Percentiles rank a stretch among this genome's conserved stretches.
Conservation (phyloP, 2,329 filamentous ascomycete species). For the Clarireedia sp. region DNA sequence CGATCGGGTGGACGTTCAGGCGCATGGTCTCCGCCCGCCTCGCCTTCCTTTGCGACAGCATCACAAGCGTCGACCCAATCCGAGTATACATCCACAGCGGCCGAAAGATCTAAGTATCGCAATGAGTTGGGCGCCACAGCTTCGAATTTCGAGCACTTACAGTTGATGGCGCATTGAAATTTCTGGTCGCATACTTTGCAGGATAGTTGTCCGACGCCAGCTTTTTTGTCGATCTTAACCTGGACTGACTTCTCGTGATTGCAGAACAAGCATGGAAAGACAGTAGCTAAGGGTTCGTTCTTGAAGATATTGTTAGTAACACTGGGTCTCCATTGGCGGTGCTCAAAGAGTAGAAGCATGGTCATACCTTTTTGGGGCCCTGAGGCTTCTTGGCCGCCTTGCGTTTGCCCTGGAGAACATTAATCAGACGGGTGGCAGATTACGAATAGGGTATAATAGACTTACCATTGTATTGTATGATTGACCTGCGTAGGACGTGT, state of each 20-base stretch:
- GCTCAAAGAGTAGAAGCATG: neutral
- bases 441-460: neutral
- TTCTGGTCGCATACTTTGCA: constrained; percentile 93
- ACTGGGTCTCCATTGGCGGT: neutral
- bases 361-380: constrained; percentile 68
- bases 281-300: constrained; percentile 66
- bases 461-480: neutral
- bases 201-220: constrained; percentile 72
- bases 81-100: constrained; percentile 88
- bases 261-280: constrained; percentile 97
- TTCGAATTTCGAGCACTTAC: constrained; percentile 39
- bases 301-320: constrained; percentile 26
- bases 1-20: constrained; percentile 17
- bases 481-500: neutral
- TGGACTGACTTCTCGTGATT: constrained; percentile 91
- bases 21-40: constrained; percentile 27
- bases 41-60: constrained; percentile 56
- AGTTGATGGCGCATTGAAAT: constrained; percentile 90
- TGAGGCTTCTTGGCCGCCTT: constrained; percentile 78
- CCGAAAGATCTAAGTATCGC: constrained; percentile 62
- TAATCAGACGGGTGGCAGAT: neutral
- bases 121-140: constrained; percentile 10
- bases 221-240: constrained; percentile 91
- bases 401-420: constrained; percentile 66
- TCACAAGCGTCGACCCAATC: constrained; percentile 98